A percentile compares a stretch with the other conserved stretches of the same genome.
Conservation (phyloP, 2,329 filamentous ascomycete genomes). For the Epichloe gansuensis region DNA sequence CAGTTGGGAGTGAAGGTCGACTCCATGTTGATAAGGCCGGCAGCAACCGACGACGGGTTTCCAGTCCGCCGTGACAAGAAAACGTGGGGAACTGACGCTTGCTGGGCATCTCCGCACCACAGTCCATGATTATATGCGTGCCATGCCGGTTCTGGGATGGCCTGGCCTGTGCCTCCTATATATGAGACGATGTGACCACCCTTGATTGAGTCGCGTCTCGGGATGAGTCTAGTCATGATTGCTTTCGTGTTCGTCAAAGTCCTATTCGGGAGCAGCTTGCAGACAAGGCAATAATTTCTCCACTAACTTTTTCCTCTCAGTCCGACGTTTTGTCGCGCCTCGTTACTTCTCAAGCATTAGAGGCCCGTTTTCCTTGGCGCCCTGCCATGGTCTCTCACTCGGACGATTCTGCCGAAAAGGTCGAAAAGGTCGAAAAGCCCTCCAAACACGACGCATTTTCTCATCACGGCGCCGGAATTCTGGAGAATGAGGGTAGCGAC, state of each 20-base stretch:
- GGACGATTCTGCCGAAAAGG: neutral
- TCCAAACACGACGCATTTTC: neutral
- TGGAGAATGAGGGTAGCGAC: neutral
- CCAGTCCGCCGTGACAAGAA: too few species aligned
- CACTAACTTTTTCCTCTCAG: neutral
- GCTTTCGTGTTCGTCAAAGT: neutral
- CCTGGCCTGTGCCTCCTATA: neutral
- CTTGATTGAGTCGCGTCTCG: neutral
- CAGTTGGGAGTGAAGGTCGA: too few species aligned
- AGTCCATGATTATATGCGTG: too few species aligned
- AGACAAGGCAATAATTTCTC: neutral
- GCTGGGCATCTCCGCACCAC: too few species aligned
- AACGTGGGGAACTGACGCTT: too few species aligned
- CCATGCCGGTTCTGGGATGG: too few species aligned
- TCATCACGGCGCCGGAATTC: neutral
- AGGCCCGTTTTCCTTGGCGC: neutral
- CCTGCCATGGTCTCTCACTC: neutral
- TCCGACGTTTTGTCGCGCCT: too few species aligned
- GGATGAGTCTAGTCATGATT: neutral
- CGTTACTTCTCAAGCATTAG: neutral
- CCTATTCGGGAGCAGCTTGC: neutral
- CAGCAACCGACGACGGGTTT: too few species aligned
- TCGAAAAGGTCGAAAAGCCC: neutral
- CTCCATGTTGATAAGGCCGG: too few species aligned
- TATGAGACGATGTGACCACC: neutral